Evolutionary conservation across 2,329 filamentous ascomycete species (phyloP).

Genomic region (Paecilomyces niveus): DNA sequence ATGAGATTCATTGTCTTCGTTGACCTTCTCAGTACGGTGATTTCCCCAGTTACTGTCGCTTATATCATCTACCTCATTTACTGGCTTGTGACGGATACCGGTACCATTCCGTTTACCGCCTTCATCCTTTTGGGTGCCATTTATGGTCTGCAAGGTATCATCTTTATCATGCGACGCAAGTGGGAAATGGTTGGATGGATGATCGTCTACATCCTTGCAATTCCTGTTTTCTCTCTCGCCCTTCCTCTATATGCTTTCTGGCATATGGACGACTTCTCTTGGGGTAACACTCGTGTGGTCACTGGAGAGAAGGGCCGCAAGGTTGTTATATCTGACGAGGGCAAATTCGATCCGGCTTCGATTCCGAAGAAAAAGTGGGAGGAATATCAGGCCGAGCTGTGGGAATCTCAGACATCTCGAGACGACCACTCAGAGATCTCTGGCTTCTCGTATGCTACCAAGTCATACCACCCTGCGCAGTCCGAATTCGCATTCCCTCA

Average conservation of each 20-base stretch:
- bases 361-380: constrained; percentile 99
- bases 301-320: constrained; percentile 90
- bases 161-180: constrained; percentile 92
- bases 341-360: constrained; percentile 87
- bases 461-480: constrained; percentile 55
- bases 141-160: constrained; percentile 92
- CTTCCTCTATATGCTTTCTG: constrained; percentile 94
- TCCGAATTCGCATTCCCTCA: constrained; percentile 67
- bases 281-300: constrained; percentile 97
- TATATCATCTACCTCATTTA: constrained; percentile 90
- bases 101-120: constrained; percentile 69
- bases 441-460: constrained; percentile 91
- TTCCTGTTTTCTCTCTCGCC: constrained; percentile 84
- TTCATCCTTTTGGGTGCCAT: constrained; percentile 92
- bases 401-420: constrained; percentile 84
- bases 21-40: constrained; percentile 82
- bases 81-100: constrained; percentile 54
- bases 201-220: constrained; percentile 86
- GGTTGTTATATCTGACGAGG: constrained; percentile 89
- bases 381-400: constrained; percentile 95
- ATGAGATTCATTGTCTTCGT: constrained; percentile 98
- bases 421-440: constrained; percentile 83
- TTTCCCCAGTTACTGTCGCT: constrained; percentile 83
- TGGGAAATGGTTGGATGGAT: constrained; percentile 99
- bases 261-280: constrained; percentile 99